These are phyloP conservation scores for Podaxis sp. DNA, from an alignment of 768 basidiomycete species.

Conservation along the genomic window DNA sequence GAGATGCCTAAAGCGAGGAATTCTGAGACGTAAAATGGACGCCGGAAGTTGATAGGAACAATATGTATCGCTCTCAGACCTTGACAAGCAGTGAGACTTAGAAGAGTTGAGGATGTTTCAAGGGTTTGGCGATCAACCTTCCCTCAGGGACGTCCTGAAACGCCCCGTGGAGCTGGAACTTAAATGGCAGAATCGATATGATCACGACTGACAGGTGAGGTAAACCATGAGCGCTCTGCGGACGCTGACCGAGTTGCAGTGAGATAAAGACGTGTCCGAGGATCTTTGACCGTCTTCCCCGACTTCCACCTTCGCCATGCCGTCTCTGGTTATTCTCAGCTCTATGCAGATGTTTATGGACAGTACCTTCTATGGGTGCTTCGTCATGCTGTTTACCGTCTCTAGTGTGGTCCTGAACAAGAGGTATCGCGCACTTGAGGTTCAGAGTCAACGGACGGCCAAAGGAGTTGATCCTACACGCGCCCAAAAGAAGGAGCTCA, in stretches of 20 bases:
- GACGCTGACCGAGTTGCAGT: neutral
- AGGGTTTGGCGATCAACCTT: too few relatives aligned
- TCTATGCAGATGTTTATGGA: slow-evolving; percentile 6
- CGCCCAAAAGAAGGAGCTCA: neutral
- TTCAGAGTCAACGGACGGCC: neutral
- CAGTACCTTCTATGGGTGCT: slow-evolving; percentile 5
- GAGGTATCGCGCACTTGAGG: neutral
- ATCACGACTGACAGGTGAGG: neutral
- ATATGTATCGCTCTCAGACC: neutral
- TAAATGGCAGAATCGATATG: neutral
- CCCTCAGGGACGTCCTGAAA: too few relatives aligned
- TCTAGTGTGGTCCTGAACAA: slow-evolving; percentile 3
- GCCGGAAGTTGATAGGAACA: neutral
- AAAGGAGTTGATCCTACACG: neutral
- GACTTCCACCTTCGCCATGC: neutral
- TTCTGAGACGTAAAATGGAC: neutral
- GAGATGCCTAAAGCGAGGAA: neutral
- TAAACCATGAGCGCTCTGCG: neutral
- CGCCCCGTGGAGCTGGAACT: neutral
- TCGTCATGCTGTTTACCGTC: slow-evolving; percentile 2
- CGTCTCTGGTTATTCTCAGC: neutral
- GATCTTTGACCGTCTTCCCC: neutral
- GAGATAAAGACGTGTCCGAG: neutral
- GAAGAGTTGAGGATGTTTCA: neutral
- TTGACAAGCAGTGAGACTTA: neutral